phyloP scores from a whole-genome alignment of 208 protist species.

The Trypanosoma vivax region DNA sequence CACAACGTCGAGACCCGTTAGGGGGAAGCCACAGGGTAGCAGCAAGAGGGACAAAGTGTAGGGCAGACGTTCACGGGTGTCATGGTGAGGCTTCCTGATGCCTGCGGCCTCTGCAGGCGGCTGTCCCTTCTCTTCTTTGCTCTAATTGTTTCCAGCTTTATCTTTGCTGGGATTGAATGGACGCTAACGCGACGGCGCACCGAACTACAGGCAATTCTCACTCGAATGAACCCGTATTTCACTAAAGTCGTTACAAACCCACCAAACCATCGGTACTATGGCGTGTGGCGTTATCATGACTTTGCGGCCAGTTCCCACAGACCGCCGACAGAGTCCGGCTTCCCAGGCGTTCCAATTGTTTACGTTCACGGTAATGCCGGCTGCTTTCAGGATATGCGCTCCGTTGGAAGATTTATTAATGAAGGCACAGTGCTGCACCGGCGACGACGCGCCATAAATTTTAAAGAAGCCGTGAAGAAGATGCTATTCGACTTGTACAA shows the following conservation, averaged over 20 bases:
- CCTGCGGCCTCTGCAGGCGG: too few species aligned
- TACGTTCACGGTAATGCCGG: slow-evolving; percentile 83
- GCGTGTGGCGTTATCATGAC: slow-evolving; percentile 58
- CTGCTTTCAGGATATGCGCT: slow-evolving; percentile 68
- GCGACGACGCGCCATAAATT: slow-evolving; percentile 17
- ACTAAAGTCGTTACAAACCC: slow-evolving; percentile 27
- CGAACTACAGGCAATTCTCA: slow-evolving; percentile 43
- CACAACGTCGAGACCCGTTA: too few species aligned
- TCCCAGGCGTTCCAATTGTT: slow-evolving; percentile 44
- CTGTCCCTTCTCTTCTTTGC: too few species aligned
- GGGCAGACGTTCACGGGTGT: too few species aligned
- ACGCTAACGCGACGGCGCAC: slow-evolving; percentile 32
- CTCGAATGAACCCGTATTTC: slow-evolving; percentile 42
- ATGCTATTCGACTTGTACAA: slow-evolving; percentile 18
- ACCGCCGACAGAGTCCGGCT: slow-evolving; percentile 9
- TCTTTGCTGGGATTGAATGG: slow-evolving; percentile 39
- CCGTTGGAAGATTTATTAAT: slow-evolving; percentile 57
- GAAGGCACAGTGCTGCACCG: slow-evolving; percentile 48
- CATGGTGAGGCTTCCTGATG: too few species aligned
- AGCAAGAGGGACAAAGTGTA: too few species aligned
- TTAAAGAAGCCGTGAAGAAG: slow-evolving; percentile 35
- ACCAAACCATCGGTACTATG: slow-evolving; percentile 42
- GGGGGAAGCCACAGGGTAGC: too few species aligned
- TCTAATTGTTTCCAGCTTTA: slow-evolving; percentile 23
- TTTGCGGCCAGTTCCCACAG: slow-evolving; percentile 47